These are phyloP conservation scores for Eragrostis nindensis DNA, from an alignment of 176 grass and related monocot genomes.

Conservation along the genomic window DNA sequence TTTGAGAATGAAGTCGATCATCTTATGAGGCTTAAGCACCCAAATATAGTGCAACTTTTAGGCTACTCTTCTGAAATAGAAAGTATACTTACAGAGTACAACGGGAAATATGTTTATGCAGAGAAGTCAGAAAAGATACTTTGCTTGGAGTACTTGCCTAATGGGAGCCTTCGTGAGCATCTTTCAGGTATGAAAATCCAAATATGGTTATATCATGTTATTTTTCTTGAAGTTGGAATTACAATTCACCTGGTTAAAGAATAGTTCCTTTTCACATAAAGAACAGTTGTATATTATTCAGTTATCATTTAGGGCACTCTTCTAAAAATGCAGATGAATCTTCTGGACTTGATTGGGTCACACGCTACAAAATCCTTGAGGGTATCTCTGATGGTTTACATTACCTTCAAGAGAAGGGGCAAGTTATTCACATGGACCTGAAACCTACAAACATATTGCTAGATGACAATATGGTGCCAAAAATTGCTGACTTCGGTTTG, in stretches of 20 bases:
- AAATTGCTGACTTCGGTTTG: too few relatives aligned
- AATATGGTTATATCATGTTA: too few relatives aligned
- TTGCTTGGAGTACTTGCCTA: constrained; percentile 36
- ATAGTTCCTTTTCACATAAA: too few relatives aligned
- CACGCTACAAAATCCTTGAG: not conserved
- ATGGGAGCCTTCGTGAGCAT: constrained; percentile 27
- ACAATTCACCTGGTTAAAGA: too few relatives aligned
- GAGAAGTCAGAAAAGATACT: constrained; percentile 1
- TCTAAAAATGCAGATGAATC: constrained; percentile 19
- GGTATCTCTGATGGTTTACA: not conserved
- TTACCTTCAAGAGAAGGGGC: not conserved
- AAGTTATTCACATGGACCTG: constrained; percentile 3
- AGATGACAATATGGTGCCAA: too few relatives aligned
- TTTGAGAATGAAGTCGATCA: constrained; percentile 32
- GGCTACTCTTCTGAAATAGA: constrained; percentile 23
- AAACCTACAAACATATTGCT: too few relatives aligned
- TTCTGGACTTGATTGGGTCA: constrained; percentile 13
- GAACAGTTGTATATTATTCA: too few relatives aligned
- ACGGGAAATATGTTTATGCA: constrained; percentile 7
- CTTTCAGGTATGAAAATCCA: constrained; percentile 27
- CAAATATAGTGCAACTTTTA: not conserved
- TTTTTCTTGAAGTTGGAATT: too few relatives aligned
- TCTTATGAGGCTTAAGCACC: constrained; percentile 5
- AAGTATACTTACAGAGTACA: not conserved
- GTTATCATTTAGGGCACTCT: too few relatives aligned